A percentile compares a stretch with the other conserved stretches of the same genome.
These are phyloP conservation scores for Caloboletus firmus DNA, from an alignment of 1,284 basidiomycete species.

Conservation along the genomic window DNA sequence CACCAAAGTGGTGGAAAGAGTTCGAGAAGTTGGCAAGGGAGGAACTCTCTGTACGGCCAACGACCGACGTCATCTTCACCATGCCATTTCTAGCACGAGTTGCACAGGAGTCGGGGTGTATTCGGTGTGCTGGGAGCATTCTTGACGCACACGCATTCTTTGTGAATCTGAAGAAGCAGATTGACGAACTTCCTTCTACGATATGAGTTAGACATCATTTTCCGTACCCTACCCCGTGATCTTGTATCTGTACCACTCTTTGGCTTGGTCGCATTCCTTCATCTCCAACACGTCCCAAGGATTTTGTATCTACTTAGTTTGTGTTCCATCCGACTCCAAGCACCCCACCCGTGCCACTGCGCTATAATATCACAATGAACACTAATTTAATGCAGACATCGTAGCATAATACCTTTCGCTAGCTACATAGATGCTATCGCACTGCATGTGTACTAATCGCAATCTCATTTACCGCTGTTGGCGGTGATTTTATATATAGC, in stretches of 20 bases:
- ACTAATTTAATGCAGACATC: not conserved
- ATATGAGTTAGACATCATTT: conserved; percentile 37
- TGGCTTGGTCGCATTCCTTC: not conserved
- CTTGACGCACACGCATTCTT: conserved; percentile 59
- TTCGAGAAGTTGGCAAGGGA: conserved; percentile 55
- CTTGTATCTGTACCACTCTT: not conserved
- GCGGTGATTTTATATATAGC: conserved; percentile 2
- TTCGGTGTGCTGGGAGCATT: conserved; percentile 61
- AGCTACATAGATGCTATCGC: not conserved
- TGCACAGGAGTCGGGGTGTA: conserved; percentile 50
- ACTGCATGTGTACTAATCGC: not conserved
- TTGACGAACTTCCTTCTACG: conserved; percentile 60
- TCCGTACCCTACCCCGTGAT: not conserved
- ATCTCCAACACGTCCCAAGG: not conserved
- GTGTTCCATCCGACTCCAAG: not conserved
- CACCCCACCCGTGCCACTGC: not conserved
- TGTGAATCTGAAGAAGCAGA: conserved; percentile 50
- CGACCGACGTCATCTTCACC: conserved; percentile 58
- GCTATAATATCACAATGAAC: not conserved
- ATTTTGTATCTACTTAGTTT: not conserved
- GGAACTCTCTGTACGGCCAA: conserved; percentile 57
- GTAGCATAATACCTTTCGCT: conserved; percentile 7
- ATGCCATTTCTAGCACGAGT: conserved; percentile 58
- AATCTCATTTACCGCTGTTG: not conserved
- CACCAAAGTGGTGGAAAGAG: conserved; percentile 68